A percentile compares a stretch with the other conserved stretches of the same genome.
phyloP scores from a whole-genome alignment of 306 rosid genomes.

The Ormosia semicastrata region DNA sequence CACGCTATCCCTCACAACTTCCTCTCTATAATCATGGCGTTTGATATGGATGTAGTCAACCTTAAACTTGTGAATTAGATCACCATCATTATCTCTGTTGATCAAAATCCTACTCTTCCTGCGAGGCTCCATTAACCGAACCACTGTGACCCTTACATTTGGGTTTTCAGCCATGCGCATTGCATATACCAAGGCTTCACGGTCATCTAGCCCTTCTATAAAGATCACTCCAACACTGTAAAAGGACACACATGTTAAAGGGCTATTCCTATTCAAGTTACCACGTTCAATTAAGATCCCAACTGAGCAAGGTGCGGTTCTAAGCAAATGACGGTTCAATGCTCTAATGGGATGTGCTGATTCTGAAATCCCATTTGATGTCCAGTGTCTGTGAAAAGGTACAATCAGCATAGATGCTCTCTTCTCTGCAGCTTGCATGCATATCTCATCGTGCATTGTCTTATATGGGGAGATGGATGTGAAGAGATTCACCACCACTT shows the following conservation, averaged over 20 bases:
- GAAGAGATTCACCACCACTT: conserved; percentile 31
- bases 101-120: not conserved
- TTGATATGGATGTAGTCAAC: not conserved
- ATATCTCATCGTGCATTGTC: conserved; percentile 67
- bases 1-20: conserved; percentile 34
- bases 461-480: conserved; percentile 56
- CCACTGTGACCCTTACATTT: conserved; percentile 29
- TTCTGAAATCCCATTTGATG: not conserved
- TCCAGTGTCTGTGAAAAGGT: conserved; percentile 53
- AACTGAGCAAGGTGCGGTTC: conserved; percentile 54
- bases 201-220: conserved; percentile 61
- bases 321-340: conserved; percentile 52
- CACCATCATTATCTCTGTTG: conserved; percentile 7
- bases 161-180: conserved; percentile 47
- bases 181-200: conserved; percentile 54
- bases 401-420: conserved; percentile 43
- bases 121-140: conserved; percentile 19
- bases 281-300: conserved; percentile 55
- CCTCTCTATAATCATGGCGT: conserved; percentile 41
- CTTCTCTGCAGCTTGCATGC: conserved; percentile 45
- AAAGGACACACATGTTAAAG: not conserved
- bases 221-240: conserved; percentile 46
- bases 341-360: conserved; percentile 20
- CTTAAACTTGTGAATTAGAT: conserved; percentile 37
- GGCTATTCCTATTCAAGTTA: not conserved